Base-by-base conservation (phyloP, 208 protist species). In the Trypanosoma theileri region DNA sequence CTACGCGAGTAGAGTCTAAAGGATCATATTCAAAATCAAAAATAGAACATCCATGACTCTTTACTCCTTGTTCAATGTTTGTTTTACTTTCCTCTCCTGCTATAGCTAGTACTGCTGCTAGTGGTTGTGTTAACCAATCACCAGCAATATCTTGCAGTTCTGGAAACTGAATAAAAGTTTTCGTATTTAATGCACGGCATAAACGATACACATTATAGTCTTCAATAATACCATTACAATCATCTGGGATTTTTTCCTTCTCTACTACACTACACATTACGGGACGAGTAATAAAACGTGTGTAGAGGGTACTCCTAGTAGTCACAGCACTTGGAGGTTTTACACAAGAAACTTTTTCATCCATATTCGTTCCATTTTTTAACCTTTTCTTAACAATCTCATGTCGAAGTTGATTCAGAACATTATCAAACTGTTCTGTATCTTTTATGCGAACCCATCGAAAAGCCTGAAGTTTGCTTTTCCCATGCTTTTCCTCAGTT, bases 181-280 rank as follows among this genome's bases (percentile, higher is more conserved):
- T 46, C 4, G 70, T 75, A 54, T 22, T 51, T 40, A 75, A 50
- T 24, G 48, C 70, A 40, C 70, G 70, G 24, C 63, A 75, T 21
- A 75, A 31, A 48, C 70, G 70, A 46, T 70, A 75, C 7, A 75
- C 13, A 48, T 75, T 70, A 46, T 75, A 75, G 0, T 75, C 70
- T 48, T 75, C 70, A 28, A 71, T 56, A 11, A 12, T n/a, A 48
- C 44, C 44, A 48, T 17, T 3, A n/a, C 16, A 12, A 14, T 3
- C 44, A 48, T 48, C 44, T 14, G 16, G 16, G 2, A 48, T 11
- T 14, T 1, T 35, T 48, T 48, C 16, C 16, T 17, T 17, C 1
- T 48, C 11, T n/a, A 14, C 44, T 9, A 11, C 16, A n/a, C 4
- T 42, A 42, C 14, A 4, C 28, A 35, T 24, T 10, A 17, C 45